These are phyloP conservation scores for Macrocybe gigantea DNA, from an alignment of 768 basidiomycete species.

Conservation along the genomic window DNA sequence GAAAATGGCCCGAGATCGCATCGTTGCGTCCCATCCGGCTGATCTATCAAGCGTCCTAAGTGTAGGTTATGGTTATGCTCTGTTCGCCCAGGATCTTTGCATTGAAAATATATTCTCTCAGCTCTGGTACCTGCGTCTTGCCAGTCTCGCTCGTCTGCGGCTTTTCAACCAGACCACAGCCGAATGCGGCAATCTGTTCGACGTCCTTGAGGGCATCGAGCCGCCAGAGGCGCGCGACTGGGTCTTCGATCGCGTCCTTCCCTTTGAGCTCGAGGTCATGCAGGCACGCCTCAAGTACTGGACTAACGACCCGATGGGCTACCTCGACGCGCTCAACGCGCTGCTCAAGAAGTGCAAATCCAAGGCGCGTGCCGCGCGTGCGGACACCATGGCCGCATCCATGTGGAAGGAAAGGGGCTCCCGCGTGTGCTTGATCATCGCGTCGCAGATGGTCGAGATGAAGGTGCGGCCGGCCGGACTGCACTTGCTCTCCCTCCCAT, in stretches of 20 bases:
- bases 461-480: slow-evolving; percentile 39
- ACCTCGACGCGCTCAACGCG: slow-evolving; percentile 67
- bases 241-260: slow-evolving; percentile 55
- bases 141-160: slow-evolving; percentile 72
- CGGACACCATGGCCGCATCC: slow-evolving; percentile 31
- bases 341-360: slow-evolving; percentile 57
- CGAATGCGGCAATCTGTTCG: slow-evolving; percentile 77
- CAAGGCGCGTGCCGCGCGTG: slow-evolving; percentile 35
- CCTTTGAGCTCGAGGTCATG: slow-evolving; percentile 65
- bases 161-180: slow-evolving; percentile 85
- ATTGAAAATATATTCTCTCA: slow-evolving; percentile 17
- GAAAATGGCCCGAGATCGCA: slow-evolving; percentile 76
- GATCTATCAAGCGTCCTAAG: slow-evolving; percentile 48
- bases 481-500: not conserved
- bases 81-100: not conserved
- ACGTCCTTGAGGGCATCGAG: slow-evolving; percentile 56
- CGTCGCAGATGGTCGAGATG: slow-evolving; percentile 81
- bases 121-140: slow-evolving; percentile 83
- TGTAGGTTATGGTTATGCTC: too few relatives aligned
- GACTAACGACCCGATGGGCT: slow-evolving; percentile 75
- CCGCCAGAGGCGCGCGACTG: slow-evolving; percentile 46
- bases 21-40: slow-evolving; percentile 65
- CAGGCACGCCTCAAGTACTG: slow-evolving; percentile 73
- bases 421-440: slow-evolving; percentile 70
- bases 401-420: slow-evolving; percentile 87